Evolutionary conservation across 768 basidiomycete species (phyloP).

Genomic region (Trametes elegans): DNA sequence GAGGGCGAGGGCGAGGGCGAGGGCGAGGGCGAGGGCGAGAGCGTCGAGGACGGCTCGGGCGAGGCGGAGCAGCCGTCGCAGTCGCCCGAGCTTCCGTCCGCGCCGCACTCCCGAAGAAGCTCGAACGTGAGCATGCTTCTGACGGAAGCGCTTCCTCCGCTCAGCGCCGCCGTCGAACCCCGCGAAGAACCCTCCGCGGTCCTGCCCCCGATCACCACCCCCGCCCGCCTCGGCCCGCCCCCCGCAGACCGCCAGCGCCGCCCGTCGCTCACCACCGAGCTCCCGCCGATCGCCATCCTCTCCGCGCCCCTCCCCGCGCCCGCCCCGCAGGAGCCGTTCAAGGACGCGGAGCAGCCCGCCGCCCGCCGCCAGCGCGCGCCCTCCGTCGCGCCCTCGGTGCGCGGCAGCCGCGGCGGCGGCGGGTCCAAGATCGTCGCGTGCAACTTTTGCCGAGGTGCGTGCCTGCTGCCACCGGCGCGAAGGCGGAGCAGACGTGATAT

Average conservation of each 20-base stretch:
- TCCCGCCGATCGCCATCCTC: conserved; percentile 72
- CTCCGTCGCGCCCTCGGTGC: conserved; percentile 59
- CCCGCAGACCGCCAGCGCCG: conserved; percentile 1
- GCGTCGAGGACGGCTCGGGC: conserved; percentile 53
- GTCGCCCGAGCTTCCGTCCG: conserved; percentile 45
- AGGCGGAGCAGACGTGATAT: background rate
- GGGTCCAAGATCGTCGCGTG: conserved; percentile 88
- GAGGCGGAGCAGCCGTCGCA: conserved; percentile 47
- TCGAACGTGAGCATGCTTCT: conserved; percentile 28
- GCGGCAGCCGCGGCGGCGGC: conserved; percentile 58
- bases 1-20: too few relatives aligned
- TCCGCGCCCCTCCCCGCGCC: conserved; percentile 29
- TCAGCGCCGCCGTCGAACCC: conserved; percentile 23
- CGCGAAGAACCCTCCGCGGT: conserved; percentile 19
- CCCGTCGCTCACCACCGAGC: conserved; percentile 23
- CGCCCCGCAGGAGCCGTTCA: conserved; percentile 34
- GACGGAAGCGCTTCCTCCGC: conserved; percentile 24
- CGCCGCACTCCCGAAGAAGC: conserved; percentile 27
- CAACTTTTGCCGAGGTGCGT: conserved; percentile 83
- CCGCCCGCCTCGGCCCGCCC: background rate
- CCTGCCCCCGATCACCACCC: conserved; percentile 20
- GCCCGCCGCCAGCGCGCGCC: conserved; percentile 68
- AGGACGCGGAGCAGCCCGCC: conserved; percentile 10
- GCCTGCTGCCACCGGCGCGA: background rate
- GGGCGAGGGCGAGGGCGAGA: conserved; percentile 36